These are phyloP conservation scores for Trichosporon coremiiforme DNA, from an alignment of 1,284 basidiomycete genomes.

Conservation along the genomic window DNA sequence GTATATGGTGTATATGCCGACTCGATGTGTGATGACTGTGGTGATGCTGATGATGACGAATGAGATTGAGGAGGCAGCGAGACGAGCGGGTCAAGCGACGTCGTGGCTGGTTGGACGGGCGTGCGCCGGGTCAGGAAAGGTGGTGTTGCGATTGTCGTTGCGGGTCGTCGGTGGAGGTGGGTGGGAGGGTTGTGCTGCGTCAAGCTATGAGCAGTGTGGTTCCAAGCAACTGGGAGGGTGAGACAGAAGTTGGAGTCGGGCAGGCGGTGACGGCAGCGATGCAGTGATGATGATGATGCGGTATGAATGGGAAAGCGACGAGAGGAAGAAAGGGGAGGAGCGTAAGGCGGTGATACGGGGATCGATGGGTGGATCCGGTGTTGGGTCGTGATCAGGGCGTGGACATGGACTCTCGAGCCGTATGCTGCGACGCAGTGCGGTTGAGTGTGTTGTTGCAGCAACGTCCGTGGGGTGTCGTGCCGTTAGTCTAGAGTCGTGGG, in stretches of 20 bases:
- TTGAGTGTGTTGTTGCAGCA: neutral
- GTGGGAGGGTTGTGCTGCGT: neutral
- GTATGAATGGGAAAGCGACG: neutral
- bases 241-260: neutral
- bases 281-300: neutral
- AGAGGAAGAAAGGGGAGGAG: neutral
- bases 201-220: neutral
- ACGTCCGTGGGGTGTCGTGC: neutral
- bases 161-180: neutral
- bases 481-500: neutral
- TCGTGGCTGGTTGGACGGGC: neutral
- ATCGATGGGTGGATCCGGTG: slow-evolving; percentile 2
- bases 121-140: neutral
- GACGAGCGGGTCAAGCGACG: slow-evolving; percentile 4
- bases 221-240: slow-evolving; percentile 7
- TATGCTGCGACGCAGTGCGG: neutral
- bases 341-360: slow-evolving; percentile 7
- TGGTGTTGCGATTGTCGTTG: neutral
- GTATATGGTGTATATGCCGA: neutral
- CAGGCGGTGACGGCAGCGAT: neutral
- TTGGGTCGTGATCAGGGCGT: neutral
- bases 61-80: neutral
- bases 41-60: slow-evolving; percentile 8
- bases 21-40: neutral
- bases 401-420: neutral